A percentile compares a stretch with the other conserved stretches of the same genome.
Conservation (phyloP, 352 stramenopile species). For the Phytophthora colocasiae region DNA sequence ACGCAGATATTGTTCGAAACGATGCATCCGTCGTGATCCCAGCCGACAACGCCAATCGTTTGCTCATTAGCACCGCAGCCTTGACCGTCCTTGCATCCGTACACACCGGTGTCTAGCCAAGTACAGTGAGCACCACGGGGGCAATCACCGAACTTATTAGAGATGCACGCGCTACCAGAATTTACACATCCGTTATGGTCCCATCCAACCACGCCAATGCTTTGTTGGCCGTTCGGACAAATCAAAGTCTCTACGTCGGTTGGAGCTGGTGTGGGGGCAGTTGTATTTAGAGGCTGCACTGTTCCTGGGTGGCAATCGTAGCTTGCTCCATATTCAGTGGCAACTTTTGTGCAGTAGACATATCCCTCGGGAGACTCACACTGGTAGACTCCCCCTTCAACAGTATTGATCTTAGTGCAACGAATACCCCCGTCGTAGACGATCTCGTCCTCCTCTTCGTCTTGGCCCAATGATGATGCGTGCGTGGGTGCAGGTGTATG, state of each 20-base stretch:
- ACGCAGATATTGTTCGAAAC: slow-evolving; percentile 26
- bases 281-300: neutral
- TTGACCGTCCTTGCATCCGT: slow-evolving; percentile 31
- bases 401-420: slow-evolving; percentile 14
- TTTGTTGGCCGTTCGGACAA: neutral
- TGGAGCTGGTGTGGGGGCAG: slow-evolving; percentile 6
- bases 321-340: slow-evolving; percentile 16
- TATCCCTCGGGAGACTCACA: neutral
- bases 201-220: slow-evolving; percentile 5
- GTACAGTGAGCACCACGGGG: slow-evolving; percentile 34
- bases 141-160: slow-evolving; percentile 6
- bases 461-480: neutral
- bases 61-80: slow-evolving; percentile 21
- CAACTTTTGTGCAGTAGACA: slow-evolving; percentile 17
- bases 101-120: slow-evolving; percentile 37
- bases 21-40: slow-evolving; percentile 33
- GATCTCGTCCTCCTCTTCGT: neutral
- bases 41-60: slow-evolving; percentile 35
- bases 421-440: neutral
- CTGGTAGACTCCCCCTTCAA: slow-evolving; percentile 15
- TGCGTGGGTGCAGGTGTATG: neutral
- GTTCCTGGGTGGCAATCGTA: slow-evolving; percentile 9
- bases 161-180: neutral
- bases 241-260: neutral
- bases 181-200: slow-evolving; percentile 9